These are phyloP conservation scores for Diaporthe caulivora DNA, from an alignment of 2,329 filamentous ascomycete genomes.

Conservation along the genomic window DNA sequence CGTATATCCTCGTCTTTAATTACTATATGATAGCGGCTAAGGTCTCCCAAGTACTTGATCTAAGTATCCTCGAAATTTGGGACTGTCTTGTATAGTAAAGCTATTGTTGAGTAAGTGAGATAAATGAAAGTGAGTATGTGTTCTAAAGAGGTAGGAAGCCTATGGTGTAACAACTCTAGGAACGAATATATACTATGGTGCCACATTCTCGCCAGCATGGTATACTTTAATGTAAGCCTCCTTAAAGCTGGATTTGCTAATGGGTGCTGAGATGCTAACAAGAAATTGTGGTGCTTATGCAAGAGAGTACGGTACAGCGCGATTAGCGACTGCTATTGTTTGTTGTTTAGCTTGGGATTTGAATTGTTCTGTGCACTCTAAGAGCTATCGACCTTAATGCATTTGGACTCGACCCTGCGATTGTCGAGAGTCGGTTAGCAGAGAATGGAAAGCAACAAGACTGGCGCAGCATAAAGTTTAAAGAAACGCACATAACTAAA, in stretches of 20 bases:
- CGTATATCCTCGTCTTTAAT: conserved; percentile 85
- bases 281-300: conserved; percentile 88
- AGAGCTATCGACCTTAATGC: conserved; percentile 83
- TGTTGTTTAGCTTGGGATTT: conserved; percentile 62
- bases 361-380: conserved; percentile 61
- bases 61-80: conserved; percentile 87
- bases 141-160: conserved; percentile 81
- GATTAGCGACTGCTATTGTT: conserved; percentile 88
- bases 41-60: conserved; percentile 91
- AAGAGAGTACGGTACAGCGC: conserved; percentile 83
- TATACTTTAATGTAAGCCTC: conserved; percentile 81
- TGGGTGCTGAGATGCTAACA: conserved; percentile 80
- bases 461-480: too few species aligned
- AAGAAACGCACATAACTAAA: too few species aligned
- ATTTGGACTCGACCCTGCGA: conserved; percentile 89
- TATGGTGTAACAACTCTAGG: conserved; percentile 79
- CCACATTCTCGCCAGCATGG: conserved; percentile 96
- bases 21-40: conserved; percentile 86
- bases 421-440: too few species aligned
- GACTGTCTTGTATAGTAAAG: conserved; percentile 90
- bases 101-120: conserved; percentile 90
- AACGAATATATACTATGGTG: conserved; percentile 90
- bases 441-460: too few species aligned
- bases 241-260: conserved; percentile 77
- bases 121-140: conserved; percentile 95